Evolutionary conservation across 352 stramenopile genomes (phyloP).

Genomic region (Phytophthora citricola): DNA sequence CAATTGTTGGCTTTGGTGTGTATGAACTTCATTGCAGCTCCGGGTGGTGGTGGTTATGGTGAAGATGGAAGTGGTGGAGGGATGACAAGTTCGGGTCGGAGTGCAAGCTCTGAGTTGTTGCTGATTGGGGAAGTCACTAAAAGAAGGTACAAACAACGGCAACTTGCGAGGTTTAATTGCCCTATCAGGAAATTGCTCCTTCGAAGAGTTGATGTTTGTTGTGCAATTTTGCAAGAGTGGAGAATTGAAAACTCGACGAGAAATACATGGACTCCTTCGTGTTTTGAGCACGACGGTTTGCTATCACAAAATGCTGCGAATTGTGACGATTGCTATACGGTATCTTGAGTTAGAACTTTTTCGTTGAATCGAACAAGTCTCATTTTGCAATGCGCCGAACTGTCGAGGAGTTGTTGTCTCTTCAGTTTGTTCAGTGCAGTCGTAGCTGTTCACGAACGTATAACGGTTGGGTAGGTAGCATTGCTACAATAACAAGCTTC

Average conservation of each 20-base stretch:
- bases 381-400: background rate
- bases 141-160: conserved; percentile 6
- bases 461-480: background rate
- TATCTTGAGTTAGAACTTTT: background rate
- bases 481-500: too few species aligned
- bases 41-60: too few species aligned
- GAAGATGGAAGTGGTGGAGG: background rate
- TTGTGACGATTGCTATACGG: background rate
- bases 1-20: too few species aligned
- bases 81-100: background rate
- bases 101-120: conserved; percentile 19
- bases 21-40: too few species aligned
- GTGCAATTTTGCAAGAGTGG: too few species aligned
- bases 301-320: background rate
- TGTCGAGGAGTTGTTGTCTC: background rate
- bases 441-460: background rate
- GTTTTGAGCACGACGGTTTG: too few species aligned
- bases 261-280: too few species aligned
- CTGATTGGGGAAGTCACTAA: conserved; percentile 9
- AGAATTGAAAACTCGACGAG: too few species aligned
- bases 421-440: background rate
- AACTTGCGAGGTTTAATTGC: conserved; percentile 20
- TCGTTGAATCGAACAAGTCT: background rate
- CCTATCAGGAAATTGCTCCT: background rate
- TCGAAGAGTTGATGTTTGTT: too few species aligned